Base-by-base conservation (phyloP, 2,329 filamentous ascomycete genomes). In the Pezicula rhizophila region DNA sequence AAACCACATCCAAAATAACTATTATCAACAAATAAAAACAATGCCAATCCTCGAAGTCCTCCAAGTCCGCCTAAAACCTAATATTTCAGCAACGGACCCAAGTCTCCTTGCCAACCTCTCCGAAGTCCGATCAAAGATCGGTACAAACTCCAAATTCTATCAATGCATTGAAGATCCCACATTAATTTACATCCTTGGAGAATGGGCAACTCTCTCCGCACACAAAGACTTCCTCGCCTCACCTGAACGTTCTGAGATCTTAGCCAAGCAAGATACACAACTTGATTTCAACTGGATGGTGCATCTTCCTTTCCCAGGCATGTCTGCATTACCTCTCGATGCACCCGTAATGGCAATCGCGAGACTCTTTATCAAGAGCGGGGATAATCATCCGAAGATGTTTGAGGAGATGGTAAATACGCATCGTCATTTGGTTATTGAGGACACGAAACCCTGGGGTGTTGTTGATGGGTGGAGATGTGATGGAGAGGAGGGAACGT, bases 41-140 rank as follows among this genome's bases (percentile, higher is more conserved):
- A 53, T 53, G 51, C 35, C 48, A 4, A 46, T 53, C 42, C 54
- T 57, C 45, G 54, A 57, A 47, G 51, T 57, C 38, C 46, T 46
- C 33, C 52, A 49, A n/a, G 49, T 57, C 8, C 40, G 42, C 23
- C 44, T 55, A 11, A 52, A 51, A 42, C 15, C 43, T n/a, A 26
- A 26, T 23, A 39, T 51, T 15, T 42, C 50, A 4, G 35, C 45
- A 10, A 18, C 44, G 8, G 39, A 49, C 45, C 47, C 55, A n/a
- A 17, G 43, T 5, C 46, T 55, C 8, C 49, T 57, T 20, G 6
- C 18, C 7, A 45, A 46, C 15, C 49, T 56, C 2, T 43, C 20
- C 8, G 17, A 45, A 41, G 53, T 49, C 5, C 51, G 55, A 12
- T 23, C 37, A 11, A 18, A 33, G 3, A 23, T 46, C 33, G 20